Evolutionary conservation across 139 green algal species (phyloP), one percentile per base, ranked within the genome.

Genomic region (Raphidocelis subcapitata): DNA sequence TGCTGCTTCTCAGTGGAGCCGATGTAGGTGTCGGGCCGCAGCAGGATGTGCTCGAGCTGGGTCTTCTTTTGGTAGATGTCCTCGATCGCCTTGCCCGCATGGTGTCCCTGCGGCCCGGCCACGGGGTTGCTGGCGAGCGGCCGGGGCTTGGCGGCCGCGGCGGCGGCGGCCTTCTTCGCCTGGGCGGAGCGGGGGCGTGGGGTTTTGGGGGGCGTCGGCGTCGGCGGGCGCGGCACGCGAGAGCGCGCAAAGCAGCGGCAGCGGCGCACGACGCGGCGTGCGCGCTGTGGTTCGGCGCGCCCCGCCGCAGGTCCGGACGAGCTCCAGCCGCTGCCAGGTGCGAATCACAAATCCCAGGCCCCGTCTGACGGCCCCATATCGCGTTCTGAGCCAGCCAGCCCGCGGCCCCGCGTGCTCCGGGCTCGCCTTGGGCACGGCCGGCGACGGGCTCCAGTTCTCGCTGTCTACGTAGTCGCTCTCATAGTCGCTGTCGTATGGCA

Each of bases 21-120:
- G 37, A 99, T 94, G 85, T 99, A 99, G 0, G 93, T 99, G 85
- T 99, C 96, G 15, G 96, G 96, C 20, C 96, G 90, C 63, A 98
- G 85, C 64, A 99, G 86, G 73, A 99, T 97, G 84, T 99, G 96
- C 81, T 99, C 96, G 31, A 99, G 84, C 80, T 99, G 96, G 1
- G 90, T 90, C 77, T 97, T 97, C 76, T 99, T 99, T 84, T 99
- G 92, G 80, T 99, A 99, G 4, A 93, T 95, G 28, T 99, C 90
- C 73, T 99, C 96, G 46, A 99, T 90, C 46, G 84, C 87, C 74
- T 91, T 94, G 61, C 76, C 83, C 64, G 75, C 49, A 60, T 64
- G 14, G 15, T 41, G 3, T n/a, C n/a, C n/a, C n/a, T n/a, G n/a
- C n/a, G 2, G 46, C 64, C 8, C 62, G 28, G 65, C 24, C n/a